phyloP scores from a whole-genome alignment of 1,139 yeast genomes.

The Geotrichum restrictum region DNA sequence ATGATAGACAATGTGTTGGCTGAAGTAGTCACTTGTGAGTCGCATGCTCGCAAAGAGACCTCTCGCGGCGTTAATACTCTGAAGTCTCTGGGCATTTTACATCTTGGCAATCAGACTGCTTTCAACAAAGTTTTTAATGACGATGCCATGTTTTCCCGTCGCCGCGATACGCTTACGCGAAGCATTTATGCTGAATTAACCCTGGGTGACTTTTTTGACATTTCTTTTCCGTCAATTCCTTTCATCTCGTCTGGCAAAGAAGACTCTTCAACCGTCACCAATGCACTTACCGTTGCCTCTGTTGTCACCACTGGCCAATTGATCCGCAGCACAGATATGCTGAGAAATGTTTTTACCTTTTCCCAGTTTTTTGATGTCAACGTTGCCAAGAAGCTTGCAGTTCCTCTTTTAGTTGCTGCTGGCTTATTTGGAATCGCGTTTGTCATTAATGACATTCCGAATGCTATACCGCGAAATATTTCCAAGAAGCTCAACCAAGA shows the following conservation, averaged over 20 bases:
- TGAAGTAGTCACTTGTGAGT: slow-evolving; percentile 64
- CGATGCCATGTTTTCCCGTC: slow-evolving; percentile 78
- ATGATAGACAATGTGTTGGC: slow-evolving; percentile 63
- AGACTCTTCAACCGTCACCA: slow-evolving; percentile 37
- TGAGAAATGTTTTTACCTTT: slow-evolving; percentile 31
- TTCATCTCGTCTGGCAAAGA: slow-evolving; percentile 13
- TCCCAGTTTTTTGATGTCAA: slow-evolving; percentile 25
- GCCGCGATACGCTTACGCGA: slow-evolving; percentile 59
- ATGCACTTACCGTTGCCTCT: slow-evolving; percentile 41
- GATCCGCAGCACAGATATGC: slow-evolving; percentile 31
- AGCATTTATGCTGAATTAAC: slow-evolving; percentile 58
- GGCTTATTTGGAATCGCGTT: slow-evolving; percentile 62
- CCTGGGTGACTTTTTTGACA: slow-evolving; percentile 67
- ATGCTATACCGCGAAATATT: slow-evolving; percentile 80
- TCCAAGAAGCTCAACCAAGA: slow-evolving; percentile 66
- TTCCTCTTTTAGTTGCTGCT: slow-evolving; percentile 51
- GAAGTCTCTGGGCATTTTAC: slow-evolving; percentile 49
- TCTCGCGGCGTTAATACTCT: slow-evolving; percentile 58
- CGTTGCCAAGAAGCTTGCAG: slow-evolving; percentile 39
- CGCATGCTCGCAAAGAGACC: slow-evolving; percentile 60
- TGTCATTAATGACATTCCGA: slow-evolving; percentile 73
- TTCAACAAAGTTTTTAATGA: slow-evolving; percentile 65
- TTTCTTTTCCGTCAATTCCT: slow-evolving; percentile 42
- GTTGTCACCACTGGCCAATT: slow-evolving; percentile 40
- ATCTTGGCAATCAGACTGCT: slow-evolving; percentile 50